Base-by-base conservation (phyloP, 768 basidiomycete genomes). In the Phylloporus sp. region DNA sequence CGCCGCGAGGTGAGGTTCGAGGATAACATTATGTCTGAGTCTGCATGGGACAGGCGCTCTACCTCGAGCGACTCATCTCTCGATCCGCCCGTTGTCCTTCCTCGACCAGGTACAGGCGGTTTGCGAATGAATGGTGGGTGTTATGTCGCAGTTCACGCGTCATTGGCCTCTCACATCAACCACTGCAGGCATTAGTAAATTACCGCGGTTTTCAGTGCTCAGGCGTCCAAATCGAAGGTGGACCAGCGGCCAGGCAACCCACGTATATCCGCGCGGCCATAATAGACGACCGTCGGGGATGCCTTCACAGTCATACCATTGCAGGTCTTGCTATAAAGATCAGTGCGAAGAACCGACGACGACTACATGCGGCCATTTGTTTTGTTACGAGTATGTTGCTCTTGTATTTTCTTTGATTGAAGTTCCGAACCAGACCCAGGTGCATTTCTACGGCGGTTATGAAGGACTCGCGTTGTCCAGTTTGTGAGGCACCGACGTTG, bases 281-380 rank as follows among this genome's bases (percentile, higher is more conserved):
- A 58, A 47, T 24, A 56, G 54, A 45, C 58, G 58, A 18, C 0
- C 55, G 18, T 54, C 49, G 18, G 55, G 45, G 32, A 16, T 39
- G 16, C 41, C 54, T 4, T 16, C 52, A 23, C 49, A 57, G 7
- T 66, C 63, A 10, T 69, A 69, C 36, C 77, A 81, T 51, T 84
- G 80, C 51, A 73, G 83, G 45, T 65, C 71, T 1, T 84, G 81
- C 57, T 69, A 73, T 23, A 66, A 62, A 28, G 74, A 80, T 50
- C 69, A 74, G 28, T 81, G 79, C 57, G 72, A 76, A 23, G 76
- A 80, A 54, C 76, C 78, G 35, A 82, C 81, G 24, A 81, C 78
- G 31, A 82, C 79, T 5, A 78, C 80, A 70, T 85, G 83, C 59
- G 83, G 83, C 9, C 83, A 85, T 55, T 65, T 85, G 26, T 85